These are phyloP conservation scores for Moesziomyces globuligerus DNA, from an alignment of 1,284 basidiomycete genomes.

Conservation along the genomic window DNA sequence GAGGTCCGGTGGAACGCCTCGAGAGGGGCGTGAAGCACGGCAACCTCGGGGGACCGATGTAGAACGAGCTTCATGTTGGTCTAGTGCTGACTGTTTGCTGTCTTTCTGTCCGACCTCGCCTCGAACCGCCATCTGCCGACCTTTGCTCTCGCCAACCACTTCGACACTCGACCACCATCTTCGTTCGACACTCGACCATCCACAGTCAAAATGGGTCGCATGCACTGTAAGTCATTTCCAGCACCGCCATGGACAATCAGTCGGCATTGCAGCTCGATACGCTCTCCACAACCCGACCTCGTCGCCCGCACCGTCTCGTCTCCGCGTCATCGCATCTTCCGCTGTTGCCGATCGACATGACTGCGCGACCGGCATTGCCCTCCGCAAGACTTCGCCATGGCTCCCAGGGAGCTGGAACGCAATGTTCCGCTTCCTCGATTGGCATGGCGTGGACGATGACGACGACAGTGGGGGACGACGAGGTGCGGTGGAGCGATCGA, in stretches of 20 bases:
- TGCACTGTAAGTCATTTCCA: conserved; percentile 59
- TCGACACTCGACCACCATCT: conserved; percentile 1
- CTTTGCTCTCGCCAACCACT: conserved; percentile 5
- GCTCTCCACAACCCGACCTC: neutral
- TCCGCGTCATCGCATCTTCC: neutral
- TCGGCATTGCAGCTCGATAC: neutral
- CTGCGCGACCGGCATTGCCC: no score
- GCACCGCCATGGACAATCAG: neutral
- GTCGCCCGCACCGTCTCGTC: conserved; percentile 3
- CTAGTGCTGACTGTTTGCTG: conserved; percentile 59
- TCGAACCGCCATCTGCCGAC: conserved; percentile 9
- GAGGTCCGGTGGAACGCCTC: conserved; percentile 36
- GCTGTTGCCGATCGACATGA: no score
- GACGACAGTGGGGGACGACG: no score
- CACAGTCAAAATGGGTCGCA: conserved; percentile 66
- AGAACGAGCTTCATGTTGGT: conserved; percentile 55
- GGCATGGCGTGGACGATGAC: neutral
- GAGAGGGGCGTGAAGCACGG: conserved; percentile 34
- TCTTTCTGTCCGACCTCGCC: conserved; percentile 44
- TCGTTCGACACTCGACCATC: conserved; percentile 13
- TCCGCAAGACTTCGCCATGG: no score
- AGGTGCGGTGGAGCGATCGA: no score
- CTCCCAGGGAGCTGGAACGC: no score
- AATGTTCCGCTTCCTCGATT: no score
- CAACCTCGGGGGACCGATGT: conserved; percentile 15